phyloP scores from a whole-genome alignment of 495 filamentous ascomycete species.

The Pyronema omphalodes region DNA sequence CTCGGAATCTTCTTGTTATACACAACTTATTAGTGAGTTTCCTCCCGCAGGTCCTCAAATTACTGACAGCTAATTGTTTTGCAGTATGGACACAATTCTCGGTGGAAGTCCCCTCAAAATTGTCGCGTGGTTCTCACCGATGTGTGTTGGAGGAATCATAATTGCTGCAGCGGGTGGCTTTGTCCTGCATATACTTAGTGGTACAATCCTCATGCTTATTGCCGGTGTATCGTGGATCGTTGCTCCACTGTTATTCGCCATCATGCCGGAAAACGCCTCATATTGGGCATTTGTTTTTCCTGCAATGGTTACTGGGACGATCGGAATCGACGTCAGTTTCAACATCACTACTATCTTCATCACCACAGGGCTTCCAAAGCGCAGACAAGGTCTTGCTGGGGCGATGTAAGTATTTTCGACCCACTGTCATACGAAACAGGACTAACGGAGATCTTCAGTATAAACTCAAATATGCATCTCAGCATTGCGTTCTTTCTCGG shows the following conservation, averaged over 20 bases:
- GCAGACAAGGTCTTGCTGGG: conserved; percentile 58
- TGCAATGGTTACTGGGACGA: conserved; percentile 60
- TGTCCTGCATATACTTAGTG: conserved; percentile 56
- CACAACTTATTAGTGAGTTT: conserved; percentile 53
- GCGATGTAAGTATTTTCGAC: conserved; percentile 30
- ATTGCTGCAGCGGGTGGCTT: conserved; percentile 55
- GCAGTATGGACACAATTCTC: conserved; percentile 49
- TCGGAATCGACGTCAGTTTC: conserved; percentile 71
- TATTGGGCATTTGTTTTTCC: conserved; percentile 66
- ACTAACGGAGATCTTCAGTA: conserved; percentile 18
- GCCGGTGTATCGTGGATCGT: conserved; percentile 47
- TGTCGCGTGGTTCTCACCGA: conserved; percentile 62
- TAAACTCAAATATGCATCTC: conserved; percentile 49
- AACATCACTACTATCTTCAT: conserved; percentile 75
- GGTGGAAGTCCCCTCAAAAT: conserved; percentile 43
- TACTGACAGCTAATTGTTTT: neutral
- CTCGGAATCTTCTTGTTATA: conserved; percentile 67
- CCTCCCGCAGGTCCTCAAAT: neutral
- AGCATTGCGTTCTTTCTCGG: conserved; percentile 70
- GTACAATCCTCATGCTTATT: conserved; percentile 49
- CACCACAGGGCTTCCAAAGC: conserved; percentile 50
- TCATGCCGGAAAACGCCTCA: conserved; percentile 42
- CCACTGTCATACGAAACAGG: neutral
- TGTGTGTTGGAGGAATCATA: conserved; percentile 56
- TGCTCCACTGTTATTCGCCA: conserved; percentile 50